Conservation (phyloP, 495 filamentous ascomycete genomes). For the Daldinia grandis region DNA sequence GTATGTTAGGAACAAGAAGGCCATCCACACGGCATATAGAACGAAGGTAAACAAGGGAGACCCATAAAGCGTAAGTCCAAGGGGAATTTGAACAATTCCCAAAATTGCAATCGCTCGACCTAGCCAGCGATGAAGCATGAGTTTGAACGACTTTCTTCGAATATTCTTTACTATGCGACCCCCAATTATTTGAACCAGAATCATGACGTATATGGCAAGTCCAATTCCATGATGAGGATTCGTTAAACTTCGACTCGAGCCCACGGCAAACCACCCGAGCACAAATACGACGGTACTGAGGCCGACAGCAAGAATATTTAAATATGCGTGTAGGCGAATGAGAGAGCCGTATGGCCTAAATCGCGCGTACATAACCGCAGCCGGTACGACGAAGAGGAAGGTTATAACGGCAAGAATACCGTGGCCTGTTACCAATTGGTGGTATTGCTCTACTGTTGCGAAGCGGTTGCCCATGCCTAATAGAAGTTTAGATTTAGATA, state of each 20-base stretch:
- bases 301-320: constrained; percentile 80
- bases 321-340: constrained; percentile 80
- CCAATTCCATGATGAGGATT: constrained; percentile 98
- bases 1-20: constrained; percentile 70
- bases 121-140: constrained; percentile 89
- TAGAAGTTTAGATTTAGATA: constrained; percentile 32
- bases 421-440: constrained; percentile 80
- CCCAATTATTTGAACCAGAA: constrained; percentile 80
- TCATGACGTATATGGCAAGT: constrained; percentile 83
- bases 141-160: constrained; percentile 65
- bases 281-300: constrained; percentile 77
- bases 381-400: constrained; percentile 84
- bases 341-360: constrained; percentile 73
- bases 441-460: constrained; percentile 75
- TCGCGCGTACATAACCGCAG: constrained; percentile 77
- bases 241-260: constrained; percentile 76
- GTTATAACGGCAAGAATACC: constrained; percentile 86
- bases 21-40: constrained; percentile 78
- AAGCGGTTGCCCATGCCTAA: constrained; percentile 94
- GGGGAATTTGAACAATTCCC: constrained; percentile 84
- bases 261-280: constrained; percentile 82
- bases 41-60: constrained; percentile 87
- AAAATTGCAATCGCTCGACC: constrained; percentile 79
- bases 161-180: constrained; percentile 76
- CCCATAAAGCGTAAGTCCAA: constrained; percentile 92